These are phyloP conservation scores for Penicillium sp. DNA, from an alignment of 2,329 filamentous ascomycete species.

Conservation along the genomic window DNA sequence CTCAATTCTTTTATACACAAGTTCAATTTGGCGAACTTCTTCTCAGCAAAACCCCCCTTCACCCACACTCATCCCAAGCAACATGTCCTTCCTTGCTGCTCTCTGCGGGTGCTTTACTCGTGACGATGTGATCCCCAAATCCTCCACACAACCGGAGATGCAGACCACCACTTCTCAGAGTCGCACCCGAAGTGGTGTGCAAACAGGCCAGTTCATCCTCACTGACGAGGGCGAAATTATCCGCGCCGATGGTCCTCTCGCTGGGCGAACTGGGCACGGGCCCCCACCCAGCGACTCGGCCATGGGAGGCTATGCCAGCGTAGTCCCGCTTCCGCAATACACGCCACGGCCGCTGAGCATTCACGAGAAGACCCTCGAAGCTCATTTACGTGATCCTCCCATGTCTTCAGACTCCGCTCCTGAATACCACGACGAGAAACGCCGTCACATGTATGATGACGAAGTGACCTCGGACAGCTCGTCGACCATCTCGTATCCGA, in stretches of 20 bases:
- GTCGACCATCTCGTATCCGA: slow-evolving; percentile 44
- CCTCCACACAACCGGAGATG: slow-evolving; percentile 14
- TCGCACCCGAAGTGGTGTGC: slow-evolving; percentile 12
- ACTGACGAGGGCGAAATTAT: slow-evolving; percentile 20
- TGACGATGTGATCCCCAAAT: slow-evolving; percentile 9
- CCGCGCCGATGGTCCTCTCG: slow-evolving; percentile 8
- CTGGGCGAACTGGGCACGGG: slow-evolving; percentile 15
- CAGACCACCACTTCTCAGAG: slow-evolving; percentile 5
- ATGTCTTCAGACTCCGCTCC: slow-evolving; percentile 25
- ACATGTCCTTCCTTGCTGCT: slow-evolving; percentile 26
- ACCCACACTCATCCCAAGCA: background rate
- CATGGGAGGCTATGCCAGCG: slow-evolving; percentile 34
- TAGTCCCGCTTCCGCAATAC: slow-evolving; percentile 43
- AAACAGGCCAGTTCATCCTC: slow-evolving; percentile 24
- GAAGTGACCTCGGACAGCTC: slow-evolving; percentile 41
- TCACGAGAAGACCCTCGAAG: slow-evolving; percentile 43
- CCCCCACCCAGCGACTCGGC: slow-evolving; percentile 23
- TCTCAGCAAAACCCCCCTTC: background rate
- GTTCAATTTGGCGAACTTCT: background rate
- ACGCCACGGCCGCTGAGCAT: slow-evolving; percentile 42
- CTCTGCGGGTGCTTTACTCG: slow-evolving; percentile 29
- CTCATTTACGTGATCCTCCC: slow-evolving; percentile 34
- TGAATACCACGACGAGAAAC: slow-evolving; percentile 35
- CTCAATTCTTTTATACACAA: background rate
- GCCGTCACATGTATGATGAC: slow-evolving; percentile 30